phyloP scores from a whole-genome alignment of 164 flowering plant species.

The Echeveria elegans region DNA sequence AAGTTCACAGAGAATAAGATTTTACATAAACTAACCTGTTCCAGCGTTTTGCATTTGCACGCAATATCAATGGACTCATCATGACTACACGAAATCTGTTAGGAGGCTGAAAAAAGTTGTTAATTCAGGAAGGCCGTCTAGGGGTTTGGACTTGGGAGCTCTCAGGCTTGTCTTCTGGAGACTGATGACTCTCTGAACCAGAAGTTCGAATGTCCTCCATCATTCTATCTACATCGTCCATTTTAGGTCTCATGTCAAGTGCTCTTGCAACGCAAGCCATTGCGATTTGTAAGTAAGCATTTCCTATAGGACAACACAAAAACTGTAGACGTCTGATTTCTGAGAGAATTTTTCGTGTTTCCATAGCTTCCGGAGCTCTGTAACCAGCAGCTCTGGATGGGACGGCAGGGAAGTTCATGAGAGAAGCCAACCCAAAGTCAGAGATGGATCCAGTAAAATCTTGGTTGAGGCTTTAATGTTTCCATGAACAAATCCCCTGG shows the following conservation, averaged over 20 bases:
- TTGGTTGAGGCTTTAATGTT: conserved; percentile 57
- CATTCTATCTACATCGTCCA: conserved; percentile 61
- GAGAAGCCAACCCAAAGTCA: conserved; percentile 46
- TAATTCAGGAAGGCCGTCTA: not conserved
- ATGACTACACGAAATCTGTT: not conserved
- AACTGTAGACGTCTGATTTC: conserved; percentile 62
- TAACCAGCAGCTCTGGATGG: conserved; percentile 39
- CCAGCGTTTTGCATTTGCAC: not conserved
- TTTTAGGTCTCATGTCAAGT: conserved; percentile 44
- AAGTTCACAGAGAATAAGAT: not conserved
- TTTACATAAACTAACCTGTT: not conserved
- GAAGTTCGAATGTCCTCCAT: conserved; percentile 49
- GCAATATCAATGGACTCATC: not conserved
- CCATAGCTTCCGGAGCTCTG: conserved; percentile 53
- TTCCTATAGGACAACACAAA: conserved; percentile 62
- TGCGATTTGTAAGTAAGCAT: conserved; percentile 55
- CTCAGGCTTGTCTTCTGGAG: conserved; percentile 24
- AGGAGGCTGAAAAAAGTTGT: not conserved
- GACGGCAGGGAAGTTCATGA: conserved; percentile 29
- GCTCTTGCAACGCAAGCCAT: conserved; percentile 46
- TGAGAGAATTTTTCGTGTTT: conserved; percentile 34
- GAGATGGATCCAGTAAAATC: conserved; percentile 37
- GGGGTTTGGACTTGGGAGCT: conserved; percentile 9
- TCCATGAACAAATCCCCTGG: conserved; percentile 57
- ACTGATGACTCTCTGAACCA: conserved; percentile 36